Evolutionary conservation across 345 rosid genomes (phyloP).

Genomic region (Lagerstroemia speciosa): DNA sequence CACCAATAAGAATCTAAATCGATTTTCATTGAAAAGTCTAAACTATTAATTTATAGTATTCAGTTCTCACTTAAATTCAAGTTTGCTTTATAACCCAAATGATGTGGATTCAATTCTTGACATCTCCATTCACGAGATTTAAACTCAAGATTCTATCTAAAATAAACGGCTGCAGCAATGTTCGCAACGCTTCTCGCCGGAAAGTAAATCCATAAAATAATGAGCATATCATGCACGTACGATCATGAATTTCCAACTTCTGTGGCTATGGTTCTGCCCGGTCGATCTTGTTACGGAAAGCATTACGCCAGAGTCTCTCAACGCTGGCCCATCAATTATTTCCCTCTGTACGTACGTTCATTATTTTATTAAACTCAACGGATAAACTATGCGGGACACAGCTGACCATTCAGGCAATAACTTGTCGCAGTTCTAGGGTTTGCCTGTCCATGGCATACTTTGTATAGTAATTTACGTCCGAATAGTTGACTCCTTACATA

Average conservation of each 20-base stretch:
- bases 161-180: too few relatives aligned
- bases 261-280: conserved; percentile 8
- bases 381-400: conserved; percentile 7
- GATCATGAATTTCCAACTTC: conserved; percentile 13
- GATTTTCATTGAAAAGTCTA: too few relatives aligned
- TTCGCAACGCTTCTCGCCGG: too few relatives aligned
- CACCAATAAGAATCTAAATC: too few relatives aligned
- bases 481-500: conserved; percentile 39
- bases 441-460: conserved; percentile 30
- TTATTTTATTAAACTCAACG: background rate
- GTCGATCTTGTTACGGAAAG: conserved; percentile 8
- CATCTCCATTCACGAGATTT: too few relatives aligned
- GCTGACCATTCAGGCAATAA: conserved; percentile 16
- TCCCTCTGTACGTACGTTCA: background rate
- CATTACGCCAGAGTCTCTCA: conserved; percentile 6
- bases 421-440: conserved; percentile 26
- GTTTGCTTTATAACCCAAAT: too few relatives aligned
- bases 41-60: too few relatives aligned
- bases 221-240: background rate
- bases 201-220: too few relatives aligned
- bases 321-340: background rate
- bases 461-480: conserved; percentile 13
- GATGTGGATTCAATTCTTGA: too few relatives aligned
- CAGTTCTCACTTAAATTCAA: too few relatives aligned
- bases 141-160: too few relatives aligned